phyloP scores from a whole-genome alignment of 2,329 filamentous ascomycete species.

The Fusarium continuum region DNA sequence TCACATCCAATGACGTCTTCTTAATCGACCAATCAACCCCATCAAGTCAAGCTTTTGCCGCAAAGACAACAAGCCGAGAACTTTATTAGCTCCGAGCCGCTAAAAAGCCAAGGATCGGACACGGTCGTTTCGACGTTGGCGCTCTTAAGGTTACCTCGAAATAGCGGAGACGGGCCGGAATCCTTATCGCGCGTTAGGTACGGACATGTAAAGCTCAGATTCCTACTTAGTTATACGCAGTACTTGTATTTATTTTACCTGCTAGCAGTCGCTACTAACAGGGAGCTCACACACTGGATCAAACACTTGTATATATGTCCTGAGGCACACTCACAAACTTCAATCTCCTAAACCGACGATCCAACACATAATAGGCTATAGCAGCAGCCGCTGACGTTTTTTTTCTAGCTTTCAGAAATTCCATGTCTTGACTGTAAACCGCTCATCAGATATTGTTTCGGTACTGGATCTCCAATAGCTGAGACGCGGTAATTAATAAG shows the following conservation, averaged over 20 bases:
- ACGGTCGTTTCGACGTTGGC: background rate
- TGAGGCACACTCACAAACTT: slow-evolving; percentile 1
- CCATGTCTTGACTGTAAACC: background rate
- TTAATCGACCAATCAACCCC: slow-evolving; percentile 1
- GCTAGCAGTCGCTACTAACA: background rate
- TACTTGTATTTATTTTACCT: background rate
- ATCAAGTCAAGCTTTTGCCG: background rate
- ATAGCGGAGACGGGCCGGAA: background rate
- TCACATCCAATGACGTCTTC: slow-evolving; percentile 29
- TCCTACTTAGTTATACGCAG: too few relatives aligned
- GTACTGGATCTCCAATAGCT: background rate
- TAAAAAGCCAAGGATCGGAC: background rate
- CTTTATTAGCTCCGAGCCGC: background rate
- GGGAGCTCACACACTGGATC: background rate
- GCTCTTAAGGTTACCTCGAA: background rate
- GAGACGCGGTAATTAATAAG: background rate
- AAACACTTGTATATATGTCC: background rate
- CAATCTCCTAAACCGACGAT: slow-evolving; percentile 4
- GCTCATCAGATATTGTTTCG: background rate
- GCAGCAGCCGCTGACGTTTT: slow-evolving; percentile 30
- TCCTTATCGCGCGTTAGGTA: background rate
- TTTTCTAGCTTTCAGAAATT: slow-evolving; percentile 7
- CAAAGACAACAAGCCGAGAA: background rate
- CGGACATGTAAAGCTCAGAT: background rate
- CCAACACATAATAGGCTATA: slow-evolving; percentile 7